phyloP scores from a whole-genome alignment of 2,329 filamentous ascomycete genomes.

The Trichoderma sp. region DNA sequence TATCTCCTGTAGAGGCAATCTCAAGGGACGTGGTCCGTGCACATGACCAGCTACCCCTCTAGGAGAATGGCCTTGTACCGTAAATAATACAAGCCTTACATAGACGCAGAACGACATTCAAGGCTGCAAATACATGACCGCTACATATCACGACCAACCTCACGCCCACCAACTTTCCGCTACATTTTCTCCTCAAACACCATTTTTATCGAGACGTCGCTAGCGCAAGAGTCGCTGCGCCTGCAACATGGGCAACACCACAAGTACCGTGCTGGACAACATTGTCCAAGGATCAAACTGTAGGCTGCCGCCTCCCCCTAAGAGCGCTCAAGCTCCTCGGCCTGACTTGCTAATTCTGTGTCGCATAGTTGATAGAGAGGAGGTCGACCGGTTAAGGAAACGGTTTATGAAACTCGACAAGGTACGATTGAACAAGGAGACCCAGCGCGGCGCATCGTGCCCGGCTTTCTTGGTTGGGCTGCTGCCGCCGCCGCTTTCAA shows the following conservation, averaged over 20 bases:
- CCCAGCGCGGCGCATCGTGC: background rate
- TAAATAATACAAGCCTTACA: background rate
- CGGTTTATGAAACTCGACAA: constrained; percentile 99
- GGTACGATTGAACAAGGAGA: constrained; percentile 48
- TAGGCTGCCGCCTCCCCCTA: constrained; percentile 40
- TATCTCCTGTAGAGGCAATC: background rate
- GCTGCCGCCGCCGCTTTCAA: background rate
- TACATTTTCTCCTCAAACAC: background rate
- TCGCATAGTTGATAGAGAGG: constrained; percentile 82
- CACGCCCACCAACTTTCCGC: background rate
- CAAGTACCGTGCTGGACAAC: constrained; percentile 79
- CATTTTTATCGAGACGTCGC: background rate
- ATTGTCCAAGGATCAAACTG: constrained; percentile 97
- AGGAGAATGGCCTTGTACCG: background rate
- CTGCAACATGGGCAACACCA: constrained; percentile 62
- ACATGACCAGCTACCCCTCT: constrained; percentile 19
- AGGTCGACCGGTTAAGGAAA: constrained; percentile 93
- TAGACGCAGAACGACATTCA: background rate
- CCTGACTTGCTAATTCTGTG: background rate
- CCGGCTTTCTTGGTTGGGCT: background rate
- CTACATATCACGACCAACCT: background rate
- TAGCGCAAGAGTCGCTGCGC: background rate
- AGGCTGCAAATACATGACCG: background rate
- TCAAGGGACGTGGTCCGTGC: constrained; percentile 21
- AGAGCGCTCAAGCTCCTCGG: background rate